Base-by-base conservation (phyloP, 371 early-diverging fungal genomes). In the Mucor sp. region DNA sequence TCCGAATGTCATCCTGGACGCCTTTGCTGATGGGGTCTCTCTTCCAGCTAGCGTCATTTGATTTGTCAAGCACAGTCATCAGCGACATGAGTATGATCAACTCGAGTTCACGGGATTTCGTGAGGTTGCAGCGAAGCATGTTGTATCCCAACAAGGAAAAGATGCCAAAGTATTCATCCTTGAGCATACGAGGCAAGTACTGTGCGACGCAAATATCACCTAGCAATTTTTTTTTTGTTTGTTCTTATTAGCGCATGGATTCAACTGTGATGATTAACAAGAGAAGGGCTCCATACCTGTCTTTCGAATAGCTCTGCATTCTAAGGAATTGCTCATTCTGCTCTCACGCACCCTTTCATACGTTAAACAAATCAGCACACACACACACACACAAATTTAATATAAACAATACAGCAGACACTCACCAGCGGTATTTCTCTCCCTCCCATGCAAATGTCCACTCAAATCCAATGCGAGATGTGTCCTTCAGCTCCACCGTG, bases 381-480 rank as follows among this genome's bases (percentile, higher is more conserved):
- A 30, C 30, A 30, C 30, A 30, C 30, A 30, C 4, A 30, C 4
- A 30, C 4, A 14, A 1, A 30, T 6, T 3, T 12, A 3, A 33
- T 21, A 32, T 11, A 62, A 12, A 62, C 47, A 62, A 15, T 23
- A 44, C 28, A 1, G 23, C 27, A 21, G 6, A 56, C 4, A 48
- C 23, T 27, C 76, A 82, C 83, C 83, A 82, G 64, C 63, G 70
- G 41, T 75, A 76, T 56, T 69, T 72, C 28, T 82, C 71, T 28
- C 69, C 71, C 69, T 80, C 75, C 83, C 83, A 82, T 55, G 73
- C 68, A 75, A 82, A 82, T 14, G 43, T 62, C 83, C 83, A 82
- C 67, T 82, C 83, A 58, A 82, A 79, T 5, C 80, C 75, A 33
- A 82, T 62, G 11, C 67, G 64, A 48, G 78, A 69, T 3, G 80